Percentiles rank a stretch among this genome's conserved stretches.
phyloP scores from a whole-genome alignment of 2,329 filamentous ascomycete species.

The Gnomoniopsis smithogilvyi region DNA sequence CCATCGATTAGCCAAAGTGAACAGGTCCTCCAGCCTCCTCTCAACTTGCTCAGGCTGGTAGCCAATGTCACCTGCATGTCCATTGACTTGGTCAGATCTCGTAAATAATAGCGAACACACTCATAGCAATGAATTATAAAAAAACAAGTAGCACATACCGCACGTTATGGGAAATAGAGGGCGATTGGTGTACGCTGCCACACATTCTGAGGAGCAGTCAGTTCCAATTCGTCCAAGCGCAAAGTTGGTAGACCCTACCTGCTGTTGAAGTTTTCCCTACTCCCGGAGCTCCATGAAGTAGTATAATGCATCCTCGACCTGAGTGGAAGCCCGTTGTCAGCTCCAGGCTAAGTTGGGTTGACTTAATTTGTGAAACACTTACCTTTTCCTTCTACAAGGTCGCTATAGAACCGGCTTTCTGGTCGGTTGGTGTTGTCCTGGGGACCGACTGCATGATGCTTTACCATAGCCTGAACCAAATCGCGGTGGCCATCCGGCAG shows the following conservation, averaged over 20 bases:
- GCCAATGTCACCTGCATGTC: not conserved
- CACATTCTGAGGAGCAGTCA: not conserved
- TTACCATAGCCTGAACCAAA: slow-evolving; percentile 28
- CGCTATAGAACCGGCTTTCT: slow-evolving; percentile 19
- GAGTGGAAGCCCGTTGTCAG: not conserved
- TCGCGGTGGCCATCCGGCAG: slow-evolving; percentile 26
- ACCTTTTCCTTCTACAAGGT: slow-evolving; percentile 29
- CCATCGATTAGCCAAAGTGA: not conserved
- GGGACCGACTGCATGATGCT: slow-evolving; percentile 20
- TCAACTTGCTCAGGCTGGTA: not conserved
- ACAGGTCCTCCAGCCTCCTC: not conserved
- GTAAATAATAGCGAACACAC: not conserved
- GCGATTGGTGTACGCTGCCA: not conserved
- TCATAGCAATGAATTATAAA: no score
- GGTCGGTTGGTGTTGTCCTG: not conserved
- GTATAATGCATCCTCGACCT: slow-evolving; percentile 11
- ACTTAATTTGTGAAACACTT: not conserved
- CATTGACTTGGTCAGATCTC: not conserved
- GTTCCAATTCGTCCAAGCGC: no score
- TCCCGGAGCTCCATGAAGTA: slow-evolving; percentile 17
- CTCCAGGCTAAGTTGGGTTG: not conserved
- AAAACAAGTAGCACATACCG: not conserved
- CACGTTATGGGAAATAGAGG: not conserved
- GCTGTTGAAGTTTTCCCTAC: not conserved
- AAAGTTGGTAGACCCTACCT: not conserved